phyloP scores from a whole-genome alignment of 2,329 filamentous ascomycete genomes.

The Coniella vitis region DNA sequence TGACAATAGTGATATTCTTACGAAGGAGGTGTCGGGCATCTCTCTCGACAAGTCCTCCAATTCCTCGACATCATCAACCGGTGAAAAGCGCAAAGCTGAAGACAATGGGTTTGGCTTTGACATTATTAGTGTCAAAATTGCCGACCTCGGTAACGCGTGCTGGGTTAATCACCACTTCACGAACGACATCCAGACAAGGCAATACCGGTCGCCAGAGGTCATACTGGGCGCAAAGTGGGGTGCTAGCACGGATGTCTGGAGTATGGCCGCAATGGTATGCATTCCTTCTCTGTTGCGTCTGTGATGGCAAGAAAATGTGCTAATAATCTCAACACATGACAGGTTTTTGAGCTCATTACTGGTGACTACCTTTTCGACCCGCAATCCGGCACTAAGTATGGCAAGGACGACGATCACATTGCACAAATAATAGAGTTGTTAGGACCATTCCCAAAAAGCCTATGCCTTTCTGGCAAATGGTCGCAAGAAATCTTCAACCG shows the following conservation, averaged over 20 bases:
- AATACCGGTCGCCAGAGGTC: slow-evolving; percentile 95
- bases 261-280: slow-evolving; percentile 96
- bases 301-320: too few species aligned
- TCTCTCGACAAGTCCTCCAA: slow-evolving; percentile 68
- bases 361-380: slow-evolving; percentile 98
- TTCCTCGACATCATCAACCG: slow-evolving; percentile 41
- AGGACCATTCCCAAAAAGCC: slow-evolving; percentile 83
- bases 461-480: slow-evolving; percentile 93
- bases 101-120: slow-evolving; percentile 49
- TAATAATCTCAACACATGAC: slow-evolving; percentile 1
- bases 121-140: slow-evolving; percentile 97
- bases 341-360: slow-evolving; percentile 97
- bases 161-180: slow-evolving; percentile 99
- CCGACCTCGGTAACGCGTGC: slow-evolving; percentile 94
- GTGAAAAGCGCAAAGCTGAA: slow-evolving; percentile 57
- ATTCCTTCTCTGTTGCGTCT: slow-evolving; percentile 37
- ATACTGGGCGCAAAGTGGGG: slow-evolving; percentile 97
- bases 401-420: slow-evolving; percentile 98
- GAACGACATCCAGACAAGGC: slow-evolving; percentile 96
- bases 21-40: slow-evolving; percentile 89
- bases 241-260: slow-evolving; percentile 98
- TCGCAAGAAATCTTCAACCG: slow-evolving; percentile 98
- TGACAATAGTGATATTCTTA: slow-evolving; percentile 66
- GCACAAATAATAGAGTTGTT: slow-evolving; percentile 97
- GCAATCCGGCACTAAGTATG: slow-evolving; percentile 96